phyloP scores from a whole-genome alignment of 495 filamentous ascomycete species.

The Penicillium canescens region DNA sequence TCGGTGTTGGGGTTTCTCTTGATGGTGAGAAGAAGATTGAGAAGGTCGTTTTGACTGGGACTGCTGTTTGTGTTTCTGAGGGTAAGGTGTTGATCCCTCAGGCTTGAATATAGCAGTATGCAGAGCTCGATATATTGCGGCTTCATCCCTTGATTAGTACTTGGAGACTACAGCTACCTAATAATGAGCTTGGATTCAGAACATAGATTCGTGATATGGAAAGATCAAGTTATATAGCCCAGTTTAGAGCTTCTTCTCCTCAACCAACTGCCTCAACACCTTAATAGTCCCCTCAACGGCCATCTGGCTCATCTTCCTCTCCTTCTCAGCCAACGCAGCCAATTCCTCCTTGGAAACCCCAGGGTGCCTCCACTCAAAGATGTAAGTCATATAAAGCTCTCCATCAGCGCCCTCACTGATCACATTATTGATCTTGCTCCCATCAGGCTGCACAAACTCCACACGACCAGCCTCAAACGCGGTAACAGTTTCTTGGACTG shows the following conservation, averaged over 20 bases:
- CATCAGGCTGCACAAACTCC: constrained; percentile 36
- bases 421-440: constrained; percentile 47
- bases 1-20: constrained; percentile 46
- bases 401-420: constrained; percentile 45
- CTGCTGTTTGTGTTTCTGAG: constrained; percentile 59
- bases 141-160: background rate
- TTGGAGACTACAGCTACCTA: too few species aligned
- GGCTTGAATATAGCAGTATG: background rate
- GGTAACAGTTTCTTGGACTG: constrained; percentile 26
- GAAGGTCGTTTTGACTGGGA: constrained; percentile 54
- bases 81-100: constrained; percentile 39
- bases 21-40: constrained; percentile 37
- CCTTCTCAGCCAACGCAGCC: constrained; percentile 26
- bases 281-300: constrained; percentile 40
- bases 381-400: constrained; percentile 54
- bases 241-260: constrained; percentile 27
- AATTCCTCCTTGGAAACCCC: constrained; percentile 33
- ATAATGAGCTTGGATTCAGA: background rate
- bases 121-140: background rate
- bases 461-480: constrained; percentile 25
- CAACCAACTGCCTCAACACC: constrained; percentile 32
- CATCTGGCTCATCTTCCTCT: constrained; percentile 26
- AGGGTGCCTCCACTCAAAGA: constrained; percentile 52
- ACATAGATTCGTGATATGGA: background rate
- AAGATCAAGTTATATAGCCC: background rate